Conservation (phyloP, 108 stramenopile species). For the Pseudonitzschia pungens region DNA sequence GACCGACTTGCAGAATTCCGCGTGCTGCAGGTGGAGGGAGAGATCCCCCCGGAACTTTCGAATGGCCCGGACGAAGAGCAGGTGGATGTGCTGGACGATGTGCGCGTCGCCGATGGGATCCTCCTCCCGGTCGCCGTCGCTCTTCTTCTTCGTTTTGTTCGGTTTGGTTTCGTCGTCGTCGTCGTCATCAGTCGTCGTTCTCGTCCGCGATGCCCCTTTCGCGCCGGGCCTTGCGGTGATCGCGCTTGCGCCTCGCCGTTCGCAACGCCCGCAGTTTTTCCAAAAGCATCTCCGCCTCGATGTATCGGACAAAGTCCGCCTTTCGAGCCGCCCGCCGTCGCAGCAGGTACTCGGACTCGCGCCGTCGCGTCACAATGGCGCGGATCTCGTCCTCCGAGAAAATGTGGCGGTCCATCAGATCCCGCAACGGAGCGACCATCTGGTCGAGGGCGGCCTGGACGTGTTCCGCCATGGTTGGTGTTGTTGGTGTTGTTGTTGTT, state of each 20-base stretch:
- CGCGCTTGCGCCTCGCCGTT: conserved; percentile 44
- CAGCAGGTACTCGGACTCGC: conserved; percentile 76
- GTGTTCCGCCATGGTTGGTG: conserved; percentile 77
- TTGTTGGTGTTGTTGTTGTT: background rate
- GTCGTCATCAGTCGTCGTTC: conserved; percentile 27
- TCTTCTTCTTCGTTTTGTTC: conserved; percentile 31
- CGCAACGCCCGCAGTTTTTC: conserved; percentile 67
- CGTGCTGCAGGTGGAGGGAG: conserved; percentile 64
- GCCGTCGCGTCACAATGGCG: conserved; percentile 79
- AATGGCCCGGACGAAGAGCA: conserved; percentile 69
- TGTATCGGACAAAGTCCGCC: conserved; percentile 77
- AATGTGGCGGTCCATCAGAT: conserved; percentile 68
- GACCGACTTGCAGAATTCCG: conserved; percentile 60
- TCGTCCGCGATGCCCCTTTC: conserved; percentile 15
- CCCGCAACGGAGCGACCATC: conserved; percentile 83
- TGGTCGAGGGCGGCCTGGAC: conserved; percentile 82
- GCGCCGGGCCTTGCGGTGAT: conserved; percentile 38
- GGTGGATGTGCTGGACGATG: conserved; percentile 78
- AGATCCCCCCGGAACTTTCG: conserved; percentile 75
- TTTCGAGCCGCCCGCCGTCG: conserved; percentile 58
- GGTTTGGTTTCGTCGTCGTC: conserved; percentile 24
- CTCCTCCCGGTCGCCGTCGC: conserved; percentile 1
- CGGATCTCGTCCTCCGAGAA: conserved; percentile 71
- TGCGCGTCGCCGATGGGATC: conserved; percentile 67
- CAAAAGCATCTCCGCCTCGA: conserved; percentile 68